Evolutionary conservation across 2,329 filamentous ascomycete genomes (phyloP), one percentile per base, ranked within the genome.

Genomic region (Rutstroemia sydowiana): DNA sequence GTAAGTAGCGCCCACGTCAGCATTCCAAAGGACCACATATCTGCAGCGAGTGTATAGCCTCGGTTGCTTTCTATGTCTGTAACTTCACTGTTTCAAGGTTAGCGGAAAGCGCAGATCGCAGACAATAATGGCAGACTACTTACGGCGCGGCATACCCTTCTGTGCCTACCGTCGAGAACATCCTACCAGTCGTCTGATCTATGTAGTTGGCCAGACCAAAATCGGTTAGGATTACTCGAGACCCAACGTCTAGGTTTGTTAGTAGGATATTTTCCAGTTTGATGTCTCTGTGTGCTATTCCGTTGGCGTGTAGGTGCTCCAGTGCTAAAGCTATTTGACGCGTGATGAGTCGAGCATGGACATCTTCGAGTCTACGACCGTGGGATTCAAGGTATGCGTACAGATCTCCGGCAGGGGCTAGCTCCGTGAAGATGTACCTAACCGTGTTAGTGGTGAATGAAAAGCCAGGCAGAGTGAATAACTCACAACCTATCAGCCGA

Each of bases 371-470:
- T 5, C 7, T 14, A 8, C 58, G 58, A 28, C 53, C 54, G 18
- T 62, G 52, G 28, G 57, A 54, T 23, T 61, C 55, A 23, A 66
- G 48, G 42, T 64, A 66, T 3, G 64, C 65, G 41, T 59, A 65
- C 2, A 67, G 54, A 40, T 67, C 65, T 36, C 65, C 65, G 36
- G 57, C 79, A 73, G 4, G 73, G 70, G 79, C 79, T 32, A 83
- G 68, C 46, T 82, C 77, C 1, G 73, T 77, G 53, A 83, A 80
- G 0, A 75, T 74, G 53, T 77, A 80, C 31, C 75, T 78, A 32
- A 20, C 16, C 8, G 28, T 21, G 56, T 60, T 30, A 53, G 36
- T 10, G 16, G 26, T 18, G 54, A 31, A 58, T 9, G 28, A 40
- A 28, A 18, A 11, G 32, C 10, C 26, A 3, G 16, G 16, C 6